Conservation (phyloP, 2,329 filamentous ascomycete species). For the Moelleriella libera region DNA sequence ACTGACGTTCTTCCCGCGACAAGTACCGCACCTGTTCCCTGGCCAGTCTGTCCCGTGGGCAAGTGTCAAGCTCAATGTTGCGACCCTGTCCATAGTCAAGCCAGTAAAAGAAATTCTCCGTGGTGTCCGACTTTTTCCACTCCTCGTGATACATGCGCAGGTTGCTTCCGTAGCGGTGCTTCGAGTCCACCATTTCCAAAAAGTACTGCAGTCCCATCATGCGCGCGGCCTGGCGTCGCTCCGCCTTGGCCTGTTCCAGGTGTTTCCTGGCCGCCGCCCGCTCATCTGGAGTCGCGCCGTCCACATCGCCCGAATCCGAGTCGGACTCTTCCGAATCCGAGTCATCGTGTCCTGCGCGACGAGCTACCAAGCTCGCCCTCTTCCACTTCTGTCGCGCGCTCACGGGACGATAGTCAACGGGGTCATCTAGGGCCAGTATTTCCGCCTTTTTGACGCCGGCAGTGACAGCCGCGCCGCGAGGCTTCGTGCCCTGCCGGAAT, state of each 20-base stretch:
- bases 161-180: slow-evolving; percentile 80
- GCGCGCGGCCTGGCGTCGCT: slow-evolving; percentile 52
- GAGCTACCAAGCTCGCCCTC: slow-evolving; percentile 55
- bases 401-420: slow-evolving; percentile 8
- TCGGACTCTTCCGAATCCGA: slow-evolving; percentile 31
- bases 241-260: slow-evolving; percentile 34
- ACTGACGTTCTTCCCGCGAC: slow-evolving; percentile 63
- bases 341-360: slow-evolving; percentile 57
- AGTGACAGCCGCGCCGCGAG: slow-evolving; percentile 14
- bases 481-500: slow-evolving; percentile 35
- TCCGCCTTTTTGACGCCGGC: slow-evolving; percentile 3
- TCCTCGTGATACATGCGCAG: slow-evolving; percentile 67
- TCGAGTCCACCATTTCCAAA: slow-evolving; percentile 69
- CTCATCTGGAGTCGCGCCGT: slow-evolving; percentile 18
- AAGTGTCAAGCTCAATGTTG: slow-evolving; percentile 52
- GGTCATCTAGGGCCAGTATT: slow-evolving; percentile 5
- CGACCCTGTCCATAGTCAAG: slow-evolving; percentile 69
- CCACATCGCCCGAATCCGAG: slow-evolving; percentile 29
- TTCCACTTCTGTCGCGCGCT: slow-evolving; percentile 59
- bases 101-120: slow-evolving; percentile 92
- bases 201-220: slow-evolving; percentile 83
- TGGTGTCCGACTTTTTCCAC: slow-evolving; percentile 65
- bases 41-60: slow-evolving; percentile 61
- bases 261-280: slow-evolving; percentile 23
- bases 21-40: slow-evolving; percentile 73